Percentiles rank a stretch among this genome's conserved stretches.
These are phyloP conservation scores for Rhodotorula sp. DNA, from an alignment of 1,284 basidiomycete genomes.

Conservation along the genomic window DNA sequence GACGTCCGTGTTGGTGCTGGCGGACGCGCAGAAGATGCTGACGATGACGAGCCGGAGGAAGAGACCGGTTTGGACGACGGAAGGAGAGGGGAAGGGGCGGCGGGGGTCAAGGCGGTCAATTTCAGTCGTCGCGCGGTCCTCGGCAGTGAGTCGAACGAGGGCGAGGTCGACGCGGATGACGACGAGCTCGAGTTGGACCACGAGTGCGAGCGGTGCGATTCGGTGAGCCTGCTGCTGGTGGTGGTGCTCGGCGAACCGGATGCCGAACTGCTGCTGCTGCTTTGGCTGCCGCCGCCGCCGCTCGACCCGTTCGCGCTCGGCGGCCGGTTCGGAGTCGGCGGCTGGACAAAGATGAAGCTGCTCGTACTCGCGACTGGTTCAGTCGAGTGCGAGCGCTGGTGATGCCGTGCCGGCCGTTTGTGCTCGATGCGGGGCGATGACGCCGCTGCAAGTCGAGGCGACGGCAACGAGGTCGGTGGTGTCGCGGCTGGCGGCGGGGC, in stretches of 20 bases:
- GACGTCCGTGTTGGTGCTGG: background rate
- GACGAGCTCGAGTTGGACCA: background rate
- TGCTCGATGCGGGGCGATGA: conserved; percentile 13
- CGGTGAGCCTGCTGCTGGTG: background rate
- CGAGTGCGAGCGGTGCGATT: background rate
- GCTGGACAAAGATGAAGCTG: conserved; percentile 41
- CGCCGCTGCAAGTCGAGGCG: background rate
- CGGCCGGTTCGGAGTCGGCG: conserved; percentile 17
- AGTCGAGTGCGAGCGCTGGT: conserved; percentile 38
- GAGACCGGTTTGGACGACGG: background rate
- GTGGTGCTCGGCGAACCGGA: background rate
- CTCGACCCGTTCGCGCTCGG: background rate
- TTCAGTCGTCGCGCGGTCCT: conserved; percentile 14
- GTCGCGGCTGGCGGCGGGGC: conserved; percentile 6
- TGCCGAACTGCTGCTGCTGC: background rate
- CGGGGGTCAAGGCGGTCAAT: conserved; percentile 25
- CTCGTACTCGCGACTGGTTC: conserved; percentile 35
- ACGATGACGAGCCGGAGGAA: background rate
- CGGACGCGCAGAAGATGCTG: background rate
- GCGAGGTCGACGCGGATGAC: background rate
- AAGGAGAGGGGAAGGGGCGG: background rate
- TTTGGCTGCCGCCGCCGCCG: background rate
- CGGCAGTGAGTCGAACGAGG: conserved; percentile 19
- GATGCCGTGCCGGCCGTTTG: conserved; percentile 33
- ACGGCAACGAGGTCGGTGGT: background rate